Evolutionary conservation across 2,329 filamentous ascomycete species (phyloP).

Genomic region (Calonectria crousiana): DNA sequence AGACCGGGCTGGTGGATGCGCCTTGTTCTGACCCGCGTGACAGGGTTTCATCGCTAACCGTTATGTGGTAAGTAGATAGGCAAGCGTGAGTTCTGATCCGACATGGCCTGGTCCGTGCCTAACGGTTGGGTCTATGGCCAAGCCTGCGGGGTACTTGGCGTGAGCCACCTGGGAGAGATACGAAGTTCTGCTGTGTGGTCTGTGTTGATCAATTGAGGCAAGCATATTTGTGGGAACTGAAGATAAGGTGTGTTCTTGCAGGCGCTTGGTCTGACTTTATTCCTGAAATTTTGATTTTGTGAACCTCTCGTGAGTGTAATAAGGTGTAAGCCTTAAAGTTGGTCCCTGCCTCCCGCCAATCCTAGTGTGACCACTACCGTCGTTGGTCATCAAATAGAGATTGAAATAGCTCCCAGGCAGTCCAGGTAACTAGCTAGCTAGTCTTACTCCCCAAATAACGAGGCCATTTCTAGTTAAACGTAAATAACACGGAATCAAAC

Average conservation of each 20-base stretch:
- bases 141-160: background rate
- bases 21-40: background rate
- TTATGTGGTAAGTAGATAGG: conserved; percentile 21
- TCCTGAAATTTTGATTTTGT: background rate
- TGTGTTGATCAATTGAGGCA: background rate
- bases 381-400: too few relatives aligned
- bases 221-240: background rate
- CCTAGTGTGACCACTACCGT: too few relatives aligned
- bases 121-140: background rate
- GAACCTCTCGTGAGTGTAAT: too few relatives aligned
- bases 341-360: too few relatives aligned
- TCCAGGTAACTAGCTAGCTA: too few relatives aligned
- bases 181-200: too few relatives aligned
- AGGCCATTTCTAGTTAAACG: too few relatives aligned
- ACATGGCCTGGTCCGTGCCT: background rate
- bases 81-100: conserved; percentile 1
- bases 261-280: background rate
- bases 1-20: background rate
- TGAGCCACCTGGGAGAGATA: background rate
- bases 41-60: conserved; percentile 4
- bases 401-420: too few relatives aligned
- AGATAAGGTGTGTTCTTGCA: background rate
- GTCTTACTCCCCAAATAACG: too few relatives aligned
- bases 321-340: too few relatives aligned
- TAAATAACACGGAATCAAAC: too few relatives aligned